Evolutionary conservation across 768 basidiomycete species (phyloP), one percentile per base, ranked within the genome.

Genomic region (Suillus variegatus): DNA sequence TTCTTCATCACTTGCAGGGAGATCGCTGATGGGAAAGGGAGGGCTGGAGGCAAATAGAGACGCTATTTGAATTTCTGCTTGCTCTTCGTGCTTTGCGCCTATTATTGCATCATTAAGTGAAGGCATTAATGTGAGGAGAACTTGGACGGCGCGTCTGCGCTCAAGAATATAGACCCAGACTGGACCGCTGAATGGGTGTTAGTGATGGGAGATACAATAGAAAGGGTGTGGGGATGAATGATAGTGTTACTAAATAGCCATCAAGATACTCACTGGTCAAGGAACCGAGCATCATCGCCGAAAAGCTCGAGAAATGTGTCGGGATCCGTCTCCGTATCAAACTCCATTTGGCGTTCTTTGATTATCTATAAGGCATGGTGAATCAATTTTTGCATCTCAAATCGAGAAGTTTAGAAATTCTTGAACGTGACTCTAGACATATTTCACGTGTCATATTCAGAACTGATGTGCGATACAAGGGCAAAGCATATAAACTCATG

Each of bases 141-240:
- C 91, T 76, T 93, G 88, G 57, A 95, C 89, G 7, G 93, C 90
- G 46, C 90, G 86, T 61, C 90, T 82, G 44, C 93, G 86, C 74
- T 94, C 93, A 67, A 95, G 88, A 46, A 95, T 90, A 75, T 94
- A 95, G 25, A 95, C 92, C 91, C 93, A 94, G n/a, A 93, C 91
- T 22, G 93, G 90, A 64, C 91, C 92, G 67, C 92, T 94, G 66
- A 62, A 28, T 65, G 38, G 41, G 38, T n/a, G 9, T 56, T 43
- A 61, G 47, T 65, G 64, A 65, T 58, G 64, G 60, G 35, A 25
- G 57, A 43, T 25, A 43, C 22, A 16, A 61, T 36, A 16, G 18
- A 28, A 32, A 32, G 10, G 32, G 7, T 3, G 3, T 1, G 6
- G 41, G 18, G 2, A 18, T 60, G 57, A 41, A 58, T 28, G 6